phyloP scores from a whole-genome alignment of 2,329 filamentous ascomycete species.

The Huntiella abstrusa region DNA sequence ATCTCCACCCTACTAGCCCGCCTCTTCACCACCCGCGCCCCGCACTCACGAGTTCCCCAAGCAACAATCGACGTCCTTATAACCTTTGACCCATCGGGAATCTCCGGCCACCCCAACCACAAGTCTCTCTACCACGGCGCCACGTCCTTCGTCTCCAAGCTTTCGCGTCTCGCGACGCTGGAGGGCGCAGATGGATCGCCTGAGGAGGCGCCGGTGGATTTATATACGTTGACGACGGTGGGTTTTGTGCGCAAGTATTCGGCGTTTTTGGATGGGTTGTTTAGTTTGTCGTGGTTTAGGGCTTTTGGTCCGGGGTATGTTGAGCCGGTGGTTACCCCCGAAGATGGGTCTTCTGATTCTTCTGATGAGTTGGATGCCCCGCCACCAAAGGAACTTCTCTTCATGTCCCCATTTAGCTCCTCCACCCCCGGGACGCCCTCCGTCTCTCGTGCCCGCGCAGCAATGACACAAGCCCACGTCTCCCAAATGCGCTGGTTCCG shows the following conservation, averaged over 20 bases:
- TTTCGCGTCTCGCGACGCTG: constrained; percentile 29
- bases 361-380: constrained; percentile 17
- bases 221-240: constrained; percentile 70
- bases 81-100: constrained; percentile 69
- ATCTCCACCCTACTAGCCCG: constrained; percentile 52
- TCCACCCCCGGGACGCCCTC: constrained; percentile 17
- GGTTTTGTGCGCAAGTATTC: constrained; percentile 63
- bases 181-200: constrained; percentile 1
- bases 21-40: constrained; percentile 49
- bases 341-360: constrained; percentile 10
- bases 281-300: constrained; percentile 43
- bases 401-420: constrained; percentile 50
- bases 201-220: constrained; percentile 30
- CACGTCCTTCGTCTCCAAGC: constrained; percentile 45
- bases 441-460: constrained; percentile 46
- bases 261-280: constrained; percentile 54
- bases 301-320: constrained; percentile 18
- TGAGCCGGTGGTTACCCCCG: constrained; percentile 1
- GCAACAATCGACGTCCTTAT: constrained; percentile 61
- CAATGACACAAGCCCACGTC: constrained; percentile 78
- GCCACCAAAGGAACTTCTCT: constrained; percentile 43
- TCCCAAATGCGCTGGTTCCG: constrained; percentile 99
- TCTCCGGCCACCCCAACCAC: constrained; percentile 88
- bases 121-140: constrained; percentile 74
- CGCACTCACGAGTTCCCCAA: constrained; percentile 20